phyloP scores from a whole-genome alignment of 148 eudicot genomes.

The Vaccinium darrowii region DNA sequence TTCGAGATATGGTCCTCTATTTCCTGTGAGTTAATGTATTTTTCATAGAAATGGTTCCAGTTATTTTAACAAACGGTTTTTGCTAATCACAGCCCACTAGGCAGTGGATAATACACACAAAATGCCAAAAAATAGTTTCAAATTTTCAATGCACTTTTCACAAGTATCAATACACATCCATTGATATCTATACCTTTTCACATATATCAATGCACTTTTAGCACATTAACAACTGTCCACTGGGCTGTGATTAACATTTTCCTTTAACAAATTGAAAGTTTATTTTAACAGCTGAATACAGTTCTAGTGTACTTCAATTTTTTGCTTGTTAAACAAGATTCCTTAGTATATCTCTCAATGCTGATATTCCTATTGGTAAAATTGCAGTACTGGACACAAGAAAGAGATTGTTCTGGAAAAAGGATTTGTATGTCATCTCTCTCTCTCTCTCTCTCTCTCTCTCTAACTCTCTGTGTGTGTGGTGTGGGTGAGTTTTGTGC shows the following conservation, averaged over 20 bases:
- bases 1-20: not conserved
- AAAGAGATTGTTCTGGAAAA: constrained; percentile 77
- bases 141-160: too few relatives aligned
- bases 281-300: not conserved
- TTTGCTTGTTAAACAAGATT: not conserved
- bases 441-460: constrained; percentile 5
- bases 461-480: too few relatives aligned
- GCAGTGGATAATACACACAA: too few relatives aligned
- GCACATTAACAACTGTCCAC: too few relatives aligned
- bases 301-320: not conserved
- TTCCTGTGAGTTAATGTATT: not conserved
- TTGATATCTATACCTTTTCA: too few relatives aligned
- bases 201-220: too few relatives aligned
- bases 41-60: not conserved
- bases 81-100: too few relatives aligned
- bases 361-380: constrained; percentile 16
- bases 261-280: not conserved
- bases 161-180: too few relatives aligned
- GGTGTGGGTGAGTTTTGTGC: not conserved
- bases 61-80: not conserved
- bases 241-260: too few relatives aligned
- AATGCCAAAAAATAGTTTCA: too few relatives aligned
- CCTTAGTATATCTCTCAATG: not conserved
- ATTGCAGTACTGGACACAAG: constrained; percentile 82
- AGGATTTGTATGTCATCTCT: constrained; percentile 52